phyloP scores from a whole-genome alignment of 202 grass and related monocot genomes.

The Carex arenaria region DNA sequence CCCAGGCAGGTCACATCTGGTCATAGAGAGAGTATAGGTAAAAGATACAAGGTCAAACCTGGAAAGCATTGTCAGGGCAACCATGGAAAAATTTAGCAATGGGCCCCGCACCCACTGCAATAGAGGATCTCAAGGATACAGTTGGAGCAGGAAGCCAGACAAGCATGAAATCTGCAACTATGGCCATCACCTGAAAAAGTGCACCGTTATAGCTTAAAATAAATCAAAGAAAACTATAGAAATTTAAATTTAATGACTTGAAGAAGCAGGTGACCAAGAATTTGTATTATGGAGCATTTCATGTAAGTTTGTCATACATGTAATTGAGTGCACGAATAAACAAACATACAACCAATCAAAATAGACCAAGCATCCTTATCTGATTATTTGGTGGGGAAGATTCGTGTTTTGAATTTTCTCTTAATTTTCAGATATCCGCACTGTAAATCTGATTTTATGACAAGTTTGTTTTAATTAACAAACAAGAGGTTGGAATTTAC shows the following conservation, averaged over 20 bases:
- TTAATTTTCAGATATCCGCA: neutral
- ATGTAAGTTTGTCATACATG: neutral
- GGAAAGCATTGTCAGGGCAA: conserved; percentile 99
- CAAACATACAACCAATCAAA: neutral
- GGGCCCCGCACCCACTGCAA: conserved; percentile 60
- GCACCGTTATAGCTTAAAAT: conserved; percentile 21
- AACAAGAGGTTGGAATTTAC: conserved; percentile 38
- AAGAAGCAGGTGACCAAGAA: neutral
- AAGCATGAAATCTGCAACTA: conserved; percentile 99
- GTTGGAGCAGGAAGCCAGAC: conserved; percentile 99
- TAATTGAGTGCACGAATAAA: neutral
- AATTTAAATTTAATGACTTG: neutral
- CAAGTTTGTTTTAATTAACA: conserved; percentile 9
- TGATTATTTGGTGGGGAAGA: neutral
- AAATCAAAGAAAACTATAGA: neutral
- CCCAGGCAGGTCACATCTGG: neutral
- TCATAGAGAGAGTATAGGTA: neutral
- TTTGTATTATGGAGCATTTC: neutral
- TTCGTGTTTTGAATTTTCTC: neutral
- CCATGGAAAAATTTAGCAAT: conserved; percentile 82
- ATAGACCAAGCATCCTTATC: neutral
- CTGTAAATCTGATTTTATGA: neutral
- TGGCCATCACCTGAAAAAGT: conserved; percentile 80
- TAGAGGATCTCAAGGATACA: conserved; percentile 64
- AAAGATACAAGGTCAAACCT: conserved; percentile 39